Evolutionary conservation across 768 basidiomycete genomes (phyloP).

Genomic region (Cystobasidium ongulense): DNA sequence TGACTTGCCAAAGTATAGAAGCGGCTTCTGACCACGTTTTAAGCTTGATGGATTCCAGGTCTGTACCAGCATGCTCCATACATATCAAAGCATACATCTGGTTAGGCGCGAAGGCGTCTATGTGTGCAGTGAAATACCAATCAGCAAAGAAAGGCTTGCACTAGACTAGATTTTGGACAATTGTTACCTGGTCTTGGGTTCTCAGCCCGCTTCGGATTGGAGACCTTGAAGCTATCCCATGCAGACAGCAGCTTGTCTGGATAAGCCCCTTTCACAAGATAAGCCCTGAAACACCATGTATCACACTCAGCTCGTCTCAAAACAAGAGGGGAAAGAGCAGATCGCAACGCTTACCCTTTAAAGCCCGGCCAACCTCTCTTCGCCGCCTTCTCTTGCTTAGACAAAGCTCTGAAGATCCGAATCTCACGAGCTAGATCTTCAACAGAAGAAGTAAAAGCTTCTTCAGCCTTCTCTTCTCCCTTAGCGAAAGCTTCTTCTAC

Average conservation of each 20-base stretch:
- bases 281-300: too few species aligned
- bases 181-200: conserved; percentile 64
- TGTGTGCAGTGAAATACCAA: conserved; percentile 1
- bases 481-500: conserved; percentile 43
- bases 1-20: conserved; percentile 84
- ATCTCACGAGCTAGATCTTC: conserved; percentile 52
- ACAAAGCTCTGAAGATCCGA: background rate
- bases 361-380: conserved; percentile 68
- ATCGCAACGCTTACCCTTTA: conserved; percentile 45
- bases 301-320: background rate
- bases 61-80: conserved; percentile 78
- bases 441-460: conserved; percentile 48
- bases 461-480: conserved; percentile 33
- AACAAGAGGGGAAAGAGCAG: background rate
- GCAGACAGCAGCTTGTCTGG: conserved; percentile 65
- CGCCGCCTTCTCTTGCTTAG: conserved; percentile 53
- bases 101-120: conserved; percentile 65
- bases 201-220: conserved; percentile 67
- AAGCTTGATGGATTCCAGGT: conserved; percentile 79
- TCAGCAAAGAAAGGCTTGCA: conserved; percentile 26
- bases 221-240: conserved; percentile 76
- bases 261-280: conserved; percentile 77
- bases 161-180: background rate
- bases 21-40: conserved; percentile 72
- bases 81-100: conserved; percentile 87